A percentile compares a stretch with the other conserved stretches of the same genome.
phyloP scores from a whole-genome alignment of 495 filamentous ascomycete species.

The Tuber microsphaerosporum region DNA sequence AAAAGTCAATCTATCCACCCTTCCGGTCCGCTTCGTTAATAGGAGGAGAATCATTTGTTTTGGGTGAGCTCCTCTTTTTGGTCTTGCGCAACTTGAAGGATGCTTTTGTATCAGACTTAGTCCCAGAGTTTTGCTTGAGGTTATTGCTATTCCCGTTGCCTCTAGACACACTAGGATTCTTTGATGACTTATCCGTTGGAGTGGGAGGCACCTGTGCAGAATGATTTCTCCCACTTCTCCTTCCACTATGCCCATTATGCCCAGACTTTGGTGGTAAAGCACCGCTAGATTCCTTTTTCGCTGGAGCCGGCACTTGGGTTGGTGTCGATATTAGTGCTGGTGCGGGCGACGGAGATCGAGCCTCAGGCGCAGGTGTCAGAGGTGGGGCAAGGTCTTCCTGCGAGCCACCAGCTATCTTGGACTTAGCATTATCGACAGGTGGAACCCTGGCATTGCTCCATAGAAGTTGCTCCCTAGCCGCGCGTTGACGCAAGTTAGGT shows the following conservation, averaged over 20 bases:
- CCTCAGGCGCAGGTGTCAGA: slow-evolving; percentile 25
- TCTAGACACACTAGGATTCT: not conserved
- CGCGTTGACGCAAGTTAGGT: slow-evolving; percentile 32
- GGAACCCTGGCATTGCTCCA: slow-evolving; percentile 36
- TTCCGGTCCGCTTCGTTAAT: slow-evolving; percentile 27
- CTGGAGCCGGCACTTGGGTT: not conserved
- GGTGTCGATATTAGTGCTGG: not conserved
- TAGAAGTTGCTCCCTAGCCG: slow-evolving; percentile 28
- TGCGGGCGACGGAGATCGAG: slow-evolving; percentile 11
- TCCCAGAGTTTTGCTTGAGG: slow-evolving; percentile 1
- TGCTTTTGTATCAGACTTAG: not conserved
- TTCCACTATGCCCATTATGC: not conserved
- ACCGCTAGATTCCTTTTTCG: slow-evolving; percentile 7
- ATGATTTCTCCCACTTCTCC: not conserved
- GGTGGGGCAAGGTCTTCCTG: slow-evolving; percentile 34
- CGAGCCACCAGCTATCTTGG: slow-evolving; percentile 17
- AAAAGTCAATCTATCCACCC: slow-evolving; percentile 23
- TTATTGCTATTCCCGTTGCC: not conserved
- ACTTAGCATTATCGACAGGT: slow-evolving; percentile 23
- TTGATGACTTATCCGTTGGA: not conserved
- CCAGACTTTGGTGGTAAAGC: not conserved
- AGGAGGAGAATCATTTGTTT: slow-evolving; percentile 14
- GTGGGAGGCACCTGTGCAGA: not conserved
- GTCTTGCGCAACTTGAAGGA: not conserved
- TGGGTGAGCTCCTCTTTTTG: slow-evolving; percentile 9